phyloP scores from a whole-genome alignment of 108 stramenopile species.

The Aurantiochytrium sp. region DNA sequence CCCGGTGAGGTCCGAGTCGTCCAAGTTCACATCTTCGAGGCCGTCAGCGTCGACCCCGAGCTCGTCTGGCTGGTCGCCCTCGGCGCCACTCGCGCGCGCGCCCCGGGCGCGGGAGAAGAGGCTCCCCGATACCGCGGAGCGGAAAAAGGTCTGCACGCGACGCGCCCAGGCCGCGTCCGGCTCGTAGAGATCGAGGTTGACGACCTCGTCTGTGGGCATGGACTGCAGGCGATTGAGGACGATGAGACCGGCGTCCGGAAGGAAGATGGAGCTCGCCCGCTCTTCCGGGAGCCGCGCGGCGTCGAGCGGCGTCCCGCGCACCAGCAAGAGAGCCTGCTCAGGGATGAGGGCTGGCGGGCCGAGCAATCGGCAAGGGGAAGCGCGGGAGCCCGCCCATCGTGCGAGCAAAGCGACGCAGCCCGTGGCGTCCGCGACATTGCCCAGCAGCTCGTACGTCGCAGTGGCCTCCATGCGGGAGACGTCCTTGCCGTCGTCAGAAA shows the following conservation, averaged over 20 bases:
- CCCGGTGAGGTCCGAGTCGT: neutral
- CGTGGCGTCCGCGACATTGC: neutral
- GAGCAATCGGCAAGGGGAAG: neutral
- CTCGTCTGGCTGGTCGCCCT: neutral
- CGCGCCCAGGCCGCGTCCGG: neutral
- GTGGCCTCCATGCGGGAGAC: neutral
- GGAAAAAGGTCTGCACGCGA: neutral
- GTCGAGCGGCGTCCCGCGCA: neutral
- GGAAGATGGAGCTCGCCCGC: neutral
- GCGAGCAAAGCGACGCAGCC: neutral
- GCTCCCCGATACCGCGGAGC: neutral
- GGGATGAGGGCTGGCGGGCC: neutral
- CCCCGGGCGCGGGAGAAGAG: neutral
- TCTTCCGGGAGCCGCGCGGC: neutral
- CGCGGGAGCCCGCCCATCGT: neutral
- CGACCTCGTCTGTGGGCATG: neutral
- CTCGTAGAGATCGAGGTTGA: neutral
- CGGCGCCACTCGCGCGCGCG: neutral
- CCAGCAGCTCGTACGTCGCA: neutral
- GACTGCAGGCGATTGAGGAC: neutral
- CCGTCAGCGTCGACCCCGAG: neutral
- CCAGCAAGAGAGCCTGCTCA: neutral
- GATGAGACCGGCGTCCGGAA: neutral
- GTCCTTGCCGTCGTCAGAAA: neutral
- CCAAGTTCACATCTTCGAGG: neutral